Evolutionary conservation across 2,329 filamentous ascomycete genomes (phyloP).

Genomic region (Microsporum audouinii): DNA sequence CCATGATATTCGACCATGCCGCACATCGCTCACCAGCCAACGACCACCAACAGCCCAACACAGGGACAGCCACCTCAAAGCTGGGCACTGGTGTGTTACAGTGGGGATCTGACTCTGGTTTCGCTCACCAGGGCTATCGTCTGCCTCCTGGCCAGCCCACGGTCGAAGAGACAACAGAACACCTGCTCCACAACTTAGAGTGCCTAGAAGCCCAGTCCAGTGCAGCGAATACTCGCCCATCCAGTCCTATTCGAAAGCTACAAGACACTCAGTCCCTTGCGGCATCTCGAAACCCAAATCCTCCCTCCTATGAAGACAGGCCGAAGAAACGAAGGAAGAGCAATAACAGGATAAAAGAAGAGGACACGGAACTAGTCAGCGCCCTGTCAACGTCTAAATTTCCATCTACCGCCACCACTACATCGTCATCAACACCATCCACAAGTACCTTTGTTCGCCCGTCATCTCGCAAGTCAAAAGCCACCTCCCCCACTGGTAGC

Average conservation of each 20-base stretch:
- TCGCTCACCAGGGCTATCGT: slow-evolving; percentile 50
- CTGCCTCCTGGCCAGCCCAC: slow-evolving; percentile 48
- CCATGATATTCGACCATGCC: slow-evolving; percentile 28
- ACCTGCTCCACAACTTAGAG: slow-evolving; percentile 45
- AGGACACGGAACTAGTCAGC: slow-evolving; percentile 31
- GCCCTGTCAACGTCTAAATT: neutral
- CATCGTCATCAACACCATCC: neutral
- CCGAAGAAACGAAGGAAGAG: slow-evolving; percentile 44
- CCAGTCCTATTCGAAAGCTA: slow-evolving; percentile 40
- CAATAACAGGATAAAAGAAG: slow-evolving; percentile 36
- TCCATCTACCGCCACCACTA: neutral
- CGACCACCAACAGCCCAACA: slow-evolving; percentile 19
- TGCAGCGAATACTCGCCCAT: slow-evolving; percentile 47
- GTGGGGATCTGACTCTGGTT: slow-evolving; percentile 60
- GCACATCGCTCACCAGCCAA: slow-evolving; percentile 24
- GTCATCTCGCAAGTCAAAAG: slow-evolving; percentile 1
- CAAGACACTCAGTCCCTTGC: neutral
- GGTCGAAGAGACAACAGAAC: slow-evolving; percentile 45
- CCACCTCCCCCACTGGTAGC: neutral
- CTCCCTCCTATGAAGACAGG: slow-evolving; percentile 7
- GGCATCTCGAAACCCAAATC: neutral
- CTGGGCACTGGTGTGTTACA: slow-evolving; percentile 36
- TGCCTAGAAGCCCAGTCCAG: slow-evolving; percentile 49
- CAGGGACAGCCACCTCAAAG: neutral
- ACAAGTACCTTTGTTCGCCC: neutral